Evolutionary conservation across 2,329 filamentous ascomycete genomes (phyloP).

Genomic region (Emergomyces orientalis): DNA sequence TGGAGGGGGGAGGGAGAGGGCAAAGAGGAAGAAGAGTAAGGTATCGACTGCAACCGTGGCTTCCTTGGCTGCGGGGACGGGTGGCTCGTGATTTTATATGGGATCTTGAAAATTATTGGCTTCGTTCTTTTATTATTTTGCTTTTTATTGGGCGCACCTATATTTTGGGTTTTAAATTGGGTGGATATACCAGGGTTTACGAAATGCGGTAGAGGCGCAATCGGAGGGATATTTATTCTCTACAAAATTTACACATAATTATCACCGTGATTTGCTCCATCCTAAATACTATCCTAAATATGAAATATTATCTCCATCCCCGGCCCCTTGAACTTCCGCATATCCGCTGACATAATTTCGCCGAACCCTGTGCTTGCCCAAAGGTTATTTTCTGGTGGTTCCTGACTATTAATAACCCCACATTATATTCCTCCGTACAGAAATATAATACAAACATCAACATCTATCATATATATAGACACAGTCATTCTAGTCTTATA

Average conservation of each 20-base stretch:
- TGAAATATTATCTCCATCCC: too few species aligned
- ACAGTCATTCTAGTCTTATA: not conserved
- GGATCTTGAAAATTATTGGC: not conserved
- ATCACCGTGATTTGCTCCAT: too few species aligned
- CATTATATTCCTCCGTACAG: too few species aligned
- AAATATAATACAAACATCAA: too few species aligned
- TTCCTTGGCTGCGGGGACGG: not conserved
- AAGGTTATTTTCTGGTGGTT: too few species aligned
- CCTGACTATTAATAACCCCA: too few species aligned
- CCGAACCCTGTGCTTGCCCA: not conserved
- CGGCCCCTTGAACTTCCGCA: too few species aligned
- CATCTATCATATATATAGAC: not conserved
- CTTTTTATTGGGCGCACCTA: not conserved
- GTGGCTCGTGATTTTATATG: not conserved
- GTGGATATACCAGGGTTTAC: not conserved
- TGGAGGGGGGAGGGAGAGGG: slow-evolving; percentile 25
- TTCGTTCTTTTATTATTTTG: not conserved
- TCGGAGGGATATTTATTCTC: not conserved
- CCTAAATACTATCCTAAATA: too few species aligned
- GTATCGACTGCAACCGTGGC: not conserved
- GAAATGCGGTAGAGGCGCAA: not conserved
- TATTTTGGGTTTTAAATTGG: not conserved
- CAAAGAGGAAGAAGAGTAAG: slow-evolving; percentile 30
- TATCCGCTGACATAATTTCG: not conserved
- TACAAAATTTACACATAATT: too few species aligned